Conservation (phyloP, 495 filamentous ascomycete genomes). For the Aspergillus mulundensis region DNA sequence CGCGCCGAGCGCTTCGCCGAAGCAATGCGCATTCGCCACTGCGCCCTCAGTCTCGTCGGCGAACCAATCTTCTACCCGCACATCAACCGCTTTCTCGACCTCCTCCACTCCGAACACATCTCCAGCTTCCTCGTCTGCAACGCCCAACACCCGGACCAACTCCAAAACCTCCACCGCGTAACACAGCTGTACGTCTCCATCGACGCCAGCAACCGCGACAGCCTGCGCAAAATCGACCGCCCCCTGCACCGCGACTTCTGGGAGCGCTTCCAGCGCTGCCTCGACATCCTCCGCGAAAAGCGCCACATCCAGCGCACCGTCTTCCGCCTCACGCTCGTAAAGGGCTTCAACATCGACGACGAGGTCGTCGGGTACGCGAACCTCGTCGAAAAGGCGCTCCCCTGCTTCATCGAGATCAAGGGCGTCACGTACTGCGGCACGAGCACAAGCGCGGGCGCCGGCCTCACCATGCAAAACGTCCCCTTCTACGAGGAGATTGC, state of each 20-base stretch:
- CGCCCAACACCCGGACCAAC: constrained; percentile 92
- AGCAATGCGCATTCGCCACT: constrained; percentile 89
- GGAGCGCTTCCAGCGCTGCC: constrained; percentile 86
- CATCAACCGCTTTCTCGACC: constrained; percentile 82
- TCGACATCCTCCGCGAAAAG: constrained; percentile 82
- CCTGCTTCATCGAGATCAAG: constrained; percentile 91
- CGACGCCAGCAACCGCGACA: constrained; percentile 88
- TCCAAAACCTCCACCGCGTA: constrained; percentile 73
- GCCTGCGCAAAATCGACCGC: constrained; percentile 78
- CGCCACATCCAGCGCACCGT: constrained; percentile 83
- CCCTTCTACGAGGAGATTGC: constrained; percentile 88
- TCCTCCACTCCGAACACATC: constrained; percentile 82
- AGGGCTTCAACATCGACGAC: constrained; percentile 93
- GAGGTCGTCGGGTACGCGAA: constrained; percentile 88
- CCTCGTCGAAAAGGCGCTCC: constrained; percentile 76
- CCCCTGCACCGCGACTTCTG: constrained; percentile 95
- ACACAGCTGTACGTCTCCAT: constrained; percentile 96
- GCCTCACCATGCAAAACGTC: constrained; percentile 91
- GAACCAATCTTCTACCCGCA: constrained; percentile 98
- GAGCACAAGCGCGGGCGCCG: constrained; percentile 70
- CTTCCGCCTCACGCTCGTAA: constrained; percentile 91
- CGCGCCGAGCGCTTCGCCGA: constrained; percentile 87
- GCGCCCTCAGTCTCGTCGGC: constrained; percentile 84
- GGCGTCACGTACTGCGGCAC: constrained; percentile 97
- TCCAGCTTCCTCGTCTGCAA: constrained; percentile 96